A percentile compares a stretch with the other conserved stretches of the same genome.
Conservation (phyloP, 2,329 filamentous ascomycete genomes). For the Colletotrichum theobromicola region DNA sequence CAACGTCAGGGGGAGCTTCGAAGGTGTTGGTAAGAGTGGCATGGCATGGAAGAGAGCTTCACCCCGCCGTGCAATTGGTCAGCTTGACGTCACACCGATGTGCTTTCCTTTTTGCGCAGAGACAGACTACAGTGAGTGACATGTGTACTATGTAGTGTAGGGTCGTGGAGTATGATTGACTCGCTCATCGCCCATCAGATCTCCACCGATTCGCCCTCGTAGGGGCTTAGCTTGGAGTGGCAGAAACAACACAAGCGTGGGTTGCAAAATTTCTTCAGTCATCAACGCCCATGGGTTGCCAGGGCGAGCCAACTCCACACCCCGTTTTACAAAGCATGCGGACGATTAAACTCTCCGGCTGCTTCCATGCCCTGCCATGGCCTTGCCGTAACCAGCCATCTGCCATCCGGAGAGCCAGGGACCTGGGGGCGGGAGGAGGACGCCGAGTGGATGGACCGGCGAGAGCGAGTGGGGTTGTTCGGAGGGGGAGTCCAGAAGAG, state of each 20-base stretch:
- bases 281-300: background rate
- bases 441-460: constrained; percentile 3
- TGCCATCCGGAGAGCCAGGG: background rate
- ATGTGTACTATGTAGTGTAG: too few relatives aligned
- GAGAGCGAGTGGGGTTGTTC: constrained; percentile 3
- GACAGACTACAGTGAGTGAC: too few relatives aligned
- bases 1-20: background rate
- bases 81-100: constrained; percentile 17
- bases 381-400: constrained; percentile 1
- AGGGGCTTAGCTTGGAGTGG: background rate
- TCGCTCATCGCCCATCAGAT: background rate
- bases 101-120: background rate
- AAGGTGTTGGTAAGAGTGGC: background rate
- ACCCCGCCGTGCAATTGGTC: background rate
- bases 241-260: background rate
- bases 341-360: constrained; percentile 15
- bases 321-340: constrained; percentile 10
- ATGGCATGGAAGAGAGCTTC: background rate
- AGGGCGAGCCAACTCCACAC: background rate
- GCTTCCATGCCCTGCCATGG: constrained; percentile 14
- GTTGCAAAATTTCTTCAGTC: constrained; percentile 11
- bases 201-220: background rate
- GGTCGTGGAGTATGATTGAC: constrained; percentile 5
- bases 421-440: constrained; percentile 1
- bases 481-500: background rate